Base-by-base conservation (phyloP, 2,329 filamentous ascomycete species). In the Cladosporium sp. region DNA sequence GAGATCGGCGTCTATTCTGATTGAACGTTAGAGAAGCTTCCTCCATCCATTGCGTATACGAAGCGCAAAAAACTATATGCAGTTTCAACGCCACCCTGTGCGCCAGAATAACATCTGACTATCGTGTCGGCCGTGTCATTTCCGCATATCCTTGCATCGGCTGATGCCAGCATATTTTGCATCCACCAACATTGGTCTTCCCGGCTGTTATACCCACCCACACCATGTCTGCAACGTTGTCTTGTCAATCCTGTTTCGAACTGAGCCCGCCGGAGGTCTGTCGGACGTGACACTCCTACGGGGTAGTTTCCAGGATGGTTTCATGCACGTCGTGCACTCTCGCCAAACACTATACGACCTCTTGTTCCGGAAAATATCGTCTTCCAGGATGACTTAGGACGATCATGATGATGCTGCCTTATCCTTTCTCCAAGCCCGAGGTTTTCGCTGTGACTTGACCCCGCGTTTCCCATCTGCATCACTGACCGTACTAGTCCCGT, bases 131-230 rank as follows among this genome's bases (percentile, higher is more conserved):
- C 52, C 32, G 32, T 30, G 52, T 32, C 28, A 21, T 55, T 32
- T 55, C 26, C 52, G 52, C 52, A 55, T 32, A 21, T 55, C 52
- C 28, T 55, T 30, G 32, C 52, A 55, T 55, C 52, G 26, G 52
- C 52, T 47, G 41, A 21, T 47, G 41, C 41, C n/a, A 47, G 41
- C 41, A 24, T 8, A 1, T 47, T 47, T 47, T 21, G 41, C 41
- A 47, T 47, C n/a, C n/a, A 47, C 41, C 52, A 30, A 55, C 32
- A 34, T 55, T 21, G 36, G 57, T 44, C 38, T 62, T 55, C 38
- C 34, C 61, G 61, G 51, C 61, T 64, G 51, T 57, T 64, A 64
- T 64, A 64, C 61, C 61, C 61, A 64, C 51, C 61, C 61, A 64
- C 61, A 64, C 61, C 47, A 30, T 47, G 57, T 47, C 38, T 59